Evolutionary conservation across 345 rosid species (phyloP).

Genomic region (Ceriops tagal): DNA sequence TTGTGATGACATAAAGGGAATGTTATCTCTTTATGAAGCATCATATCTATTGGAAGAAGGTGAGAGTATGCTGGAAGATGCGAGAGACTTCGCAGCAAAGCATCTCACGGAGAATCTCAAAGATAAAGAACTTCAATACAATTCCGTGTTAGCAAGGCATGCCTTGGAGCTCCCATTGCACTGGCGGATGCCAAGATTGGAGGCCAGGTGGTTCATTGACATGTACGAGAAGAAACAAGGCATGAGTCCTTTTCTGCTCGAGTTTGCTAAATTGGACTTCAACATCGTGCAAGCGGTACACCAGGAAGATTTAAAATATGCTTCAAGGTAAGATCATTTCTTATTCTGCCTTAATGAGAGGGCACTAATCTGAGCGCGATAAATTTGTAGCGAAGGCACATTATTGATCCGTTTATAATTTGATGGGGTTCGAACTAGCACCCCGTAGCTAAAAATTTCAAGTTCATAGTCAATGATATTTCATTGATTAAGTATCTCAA

Average conservation of each 20-base stretch:
- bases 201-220: slow-evolving; percentile 49
- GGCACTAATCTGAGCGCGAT: no score
- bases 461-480: no score
- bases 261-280: slow-evolving; percentile 46
- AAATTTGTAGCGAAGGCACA: no score
- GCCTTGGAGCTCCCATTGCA: slow-evolving; percentile 34
- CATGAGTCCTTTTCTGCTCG: slow-evolving; percentile 28
- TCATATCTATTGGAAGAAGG: slow-evolving; percentile 9
- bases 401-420: not conserved
- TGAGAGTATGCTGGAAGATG: slow-evolving; percentile 18
- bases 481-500: no score
- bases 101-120: slow-evolving; percentile 1
- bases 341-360: no score
- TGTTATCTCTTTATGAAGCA: slow-evolving; percentile 21
- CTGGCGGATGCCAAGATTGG: slow-evolving; percentile 45
- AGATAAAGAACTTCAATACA: not conserved
- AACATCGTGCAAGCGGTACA: slow-evolving; percentile 38
- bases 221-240: slow-evolving; percentile 20
- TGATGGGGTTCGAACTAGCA: no score
- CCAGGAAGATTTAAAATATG: slow-evolving; percentile 39
- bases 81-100: slow-evolving; percentile 11
- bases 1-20: slow-evolving; percentile 13
- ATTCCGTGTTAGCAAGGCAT: slow-evolving; percentile 27
- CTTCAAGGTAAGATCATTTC: slow-evolving; percentile 23
- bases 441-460: no score